Evolutionary conservation across 805 yeast species (phyloP), one percentile per base, ranked within the genome.

Genomic region (Saccharomycopsis malanga): DNA sequence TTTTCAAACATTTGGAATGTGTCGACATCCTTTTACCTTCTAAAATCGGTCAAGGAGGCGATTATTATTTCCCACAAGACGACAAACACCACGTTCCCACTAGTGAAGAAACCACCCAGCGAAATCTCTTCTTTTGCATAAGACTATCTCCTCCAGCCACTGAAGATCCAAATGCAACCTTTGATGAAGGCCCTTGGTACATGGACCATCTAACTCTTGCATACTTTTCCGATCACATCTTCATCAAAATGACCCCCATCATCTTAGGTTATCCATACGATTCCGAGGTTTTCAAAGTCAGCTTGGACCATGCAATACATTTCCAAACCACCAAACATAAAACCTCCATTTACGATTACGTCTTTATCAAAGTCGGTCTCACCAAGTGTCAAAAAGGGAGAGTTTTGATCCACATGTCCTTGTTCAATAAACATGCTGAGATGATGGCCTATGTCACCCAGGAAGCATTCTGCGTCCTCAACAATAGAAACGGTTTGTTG

Each of bases 221-320:
- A 3, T 46, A 46, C 29, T 22, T 41, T 5, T 42, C 45, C 9
- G 49, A 46, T 36, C 30, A 34, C 30, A 14, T 4, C 10, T 40
- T 46, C 15, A 9, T 46, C 12, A n/a, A 1, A 5, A 34, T 21
- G 10, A 45, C 29, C 5, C 10, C 34, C 4, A 35, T 23, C 7
- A n/a, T 36, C 4, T 29, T 46, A 14, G 49, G 49, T 14, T 42
- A 22, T 17, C 34, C 24, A n/a, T 34, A 22, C 30, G 35, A 15
- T 4, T 4, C 32, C 6, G 23, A 30, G 9, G 21, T 3, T 4
- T 40, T 40, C 3, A 32, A n/a, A 21, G 27, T 41, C 17, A 40
- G 45, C 22, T 25, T 41, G 25, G 49, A 46, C 25, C 49, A 46
- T 10, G 20, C 44, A 12, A 41, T 46, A 12, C 29, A 46, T 29